Conservation (phyloP, 2,329 filamentous ascomycete species). For the Neophaeococcomyces aloes region DNA sequence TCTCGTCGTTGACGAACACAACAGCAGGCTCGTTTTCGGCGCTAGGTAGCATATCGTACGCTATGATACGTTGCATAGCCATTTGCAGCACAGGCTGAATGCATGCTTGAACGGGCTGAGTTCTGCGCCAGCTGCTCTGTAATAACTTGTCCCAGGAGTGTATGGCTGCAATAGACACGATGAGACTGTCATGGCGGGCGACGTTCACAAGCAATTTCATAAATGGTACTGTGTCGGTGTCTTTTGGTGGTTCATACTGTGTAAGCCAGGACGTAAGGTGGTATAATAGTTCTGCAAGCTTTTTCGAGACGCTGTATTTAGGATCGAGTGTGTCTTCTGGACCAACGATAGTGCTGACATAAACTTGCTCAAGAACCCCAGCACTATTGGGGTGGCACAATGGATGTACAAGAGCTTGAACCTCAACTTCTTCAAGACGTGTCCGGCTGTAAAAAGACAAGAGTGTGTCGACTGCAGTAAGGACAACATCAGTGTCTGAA, state of each 20-base stretch:
- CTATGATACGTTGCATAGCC: conserved; percentile 71
- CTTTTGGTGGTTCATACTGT: conserved; percentile 57
- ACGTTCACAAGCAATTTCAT: conserved; percentile 70
- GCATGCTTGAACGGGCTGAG: conserved; percentile 47
- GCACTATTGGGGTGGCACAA: conserved; percentile 67
- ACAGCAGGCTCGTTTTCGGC: conserved; percentile 71
- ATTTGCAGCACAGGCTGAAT: conserved; percentile 70
- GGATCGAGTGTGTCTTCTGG: conserved; percentile 78
- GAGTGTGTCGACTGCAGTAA: conserved; percentile 72
- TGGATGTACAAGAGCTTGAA: conserved; percentile 63
- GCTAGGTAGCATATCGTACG: conserved; percentile 77
- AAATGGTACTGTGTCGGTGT: conserved; percentile 61
- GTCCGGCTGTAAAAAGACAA: conserved; percentile 68
- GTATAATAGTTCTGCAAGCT: conserved; percentile 84
- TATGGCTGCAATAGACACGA: conserved; percentile 85
- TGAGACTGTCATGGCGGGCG: conserved; percentile 73
- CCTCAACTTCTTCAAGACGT: conserved; percentile 66
- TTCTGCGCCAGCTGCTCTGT: conserved; percentile 58
- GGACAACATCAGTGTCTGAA: conserved; percentile 60
- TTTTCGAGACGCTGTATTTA: conserved; percentile 86
- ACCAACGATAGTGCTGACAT: conserved; percentile 69
- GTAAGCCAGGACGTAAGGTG: conserved; percentile 77
- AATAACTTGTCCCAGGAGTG: conserved; percentile 83
- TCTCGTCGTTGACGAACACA: conserved; percentile 79
- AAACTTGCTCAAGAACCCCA: conserved; percentile 60